Conservation (phyloP, 352 stramenopile genomes). For the Globisporangium irregulare region DNA sequence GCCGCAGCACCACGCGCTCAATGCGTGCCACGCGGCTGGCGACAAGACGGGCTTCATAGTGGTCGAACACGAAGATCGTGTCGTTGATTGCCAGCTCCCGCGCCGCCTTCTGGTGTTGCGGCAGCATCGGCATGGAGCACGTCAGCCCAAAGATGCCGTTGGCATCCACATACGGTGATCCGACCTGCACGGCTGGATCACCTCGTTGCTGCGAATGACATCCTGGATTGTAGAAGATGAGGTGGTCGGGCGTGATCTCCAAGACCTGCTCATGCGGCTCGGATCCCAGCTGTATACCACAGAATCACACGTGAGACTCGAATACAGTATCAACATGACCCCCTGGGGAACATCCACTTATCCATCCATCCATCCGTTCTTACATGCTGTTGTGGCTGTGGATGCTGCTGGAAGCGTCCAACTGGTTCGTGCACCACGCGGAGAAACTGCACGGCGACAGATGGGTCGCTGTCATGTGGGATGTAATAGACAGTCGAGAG, state of each 20-base stretch:
- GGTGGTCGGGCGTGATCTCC: conserved; percentile 47
- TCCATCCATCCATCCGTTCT: background rate
- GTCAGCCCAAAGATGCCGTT: background rate
- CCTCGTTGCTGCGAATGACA: background rate
- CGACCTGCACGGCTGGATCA: background rate
- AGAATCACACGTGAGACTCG: conserved; percentile 7
- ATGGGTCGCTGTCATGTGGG: conserved; percentile 39
- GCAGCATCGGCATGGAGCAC: conserved; percentile 3
- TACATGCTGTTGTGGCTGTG: background rate
- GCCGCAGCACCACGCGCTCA: conserved; percentile 17
- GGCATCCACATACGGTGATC: background rate
- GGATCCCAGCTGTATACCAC: background rate
- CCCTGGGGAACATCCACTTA: background rate
- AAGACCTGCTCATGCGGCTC: conserved; percentile 18
- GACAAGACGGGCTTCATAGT: background rate
- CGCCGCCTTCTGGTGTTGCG: conserved; percentile 45
- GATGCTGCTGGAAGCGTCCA: background rate
- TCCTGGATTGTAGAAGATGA: conserved; percentile 32
- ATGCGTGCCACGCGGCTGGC: conserved; percentile 28
- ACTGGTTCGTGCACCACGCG: conserved; percentile 31
- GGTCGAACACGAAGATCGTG: conserved; percentile 34
- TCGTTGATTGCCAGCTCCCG: conserved; percentile 45
- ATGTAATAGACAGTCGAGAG: conserved; percentile 69
- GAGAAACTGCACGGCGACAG: conserved; percentile 23
- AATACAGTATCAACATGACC: background rate